Evolutionary conservation across 2,329 filamentous ascomycete species (phyloP).

Genomic region (Ceratocystis lukuohia): DNA sequence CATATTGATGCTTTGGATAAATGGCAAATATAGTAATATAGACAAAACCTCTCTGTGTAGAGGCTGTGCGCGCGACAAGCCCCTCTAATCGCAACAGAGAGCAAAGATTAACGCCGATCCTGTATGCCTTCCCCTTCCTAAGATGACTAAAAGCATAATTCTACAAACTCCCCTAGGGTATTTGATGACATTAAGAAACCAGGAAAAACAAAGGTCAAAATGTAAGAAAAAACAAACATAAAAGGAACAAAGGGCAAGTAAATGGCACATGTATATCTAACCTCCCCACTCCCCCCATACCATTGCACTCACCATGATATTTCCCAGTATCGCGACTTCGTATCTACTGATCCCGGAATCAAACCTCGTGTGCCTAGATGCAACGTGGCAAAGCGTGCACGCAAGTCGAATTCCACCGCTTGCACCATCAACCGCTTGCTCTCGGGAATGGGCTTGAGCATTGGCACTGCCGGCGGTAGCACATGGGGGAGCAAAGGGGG

Average conservation of each 20-base stretch:
- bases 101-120: background rate
- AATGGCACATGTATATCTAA: background rate
- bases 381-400: conserved; percentile 36
- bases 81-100: background rate
- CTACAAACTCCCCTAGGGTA: background rate
- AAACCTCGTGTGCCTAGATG: conserved; percentile 42
- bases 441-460: conserved; percentile 32
- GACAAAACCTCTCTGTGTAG: background rate
- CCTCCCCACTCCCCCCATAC: no score
- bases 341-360: conserved; percentile 34
- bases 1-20: background rate
- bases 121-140: background rate
- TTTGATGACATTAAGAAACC: conserved; percentile 4
- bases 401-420: conserved; percentile 43
- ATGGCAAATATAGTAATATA: background rate
- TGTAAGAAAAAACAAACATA: background rate
- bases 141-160: background rate
- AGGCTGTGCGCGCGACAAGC: background rate
- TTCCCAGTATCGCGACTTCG: conserved; percentile 33
- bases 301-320: conserved; percentile 33
- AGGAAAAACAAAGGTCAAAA: background rate
- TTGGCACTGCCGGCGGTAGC: background rate
- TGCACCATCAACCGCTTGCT: conserved; percentile 43
- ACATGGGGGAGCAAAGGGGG: background rate
- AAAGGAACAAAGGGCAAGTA: conserved; percentile 4